Evolutionary conservation across 345 rosid genomes (phyloP), one percentile per base, ranked within the genome.

Genomic region (Ricinus communis): DNA sequence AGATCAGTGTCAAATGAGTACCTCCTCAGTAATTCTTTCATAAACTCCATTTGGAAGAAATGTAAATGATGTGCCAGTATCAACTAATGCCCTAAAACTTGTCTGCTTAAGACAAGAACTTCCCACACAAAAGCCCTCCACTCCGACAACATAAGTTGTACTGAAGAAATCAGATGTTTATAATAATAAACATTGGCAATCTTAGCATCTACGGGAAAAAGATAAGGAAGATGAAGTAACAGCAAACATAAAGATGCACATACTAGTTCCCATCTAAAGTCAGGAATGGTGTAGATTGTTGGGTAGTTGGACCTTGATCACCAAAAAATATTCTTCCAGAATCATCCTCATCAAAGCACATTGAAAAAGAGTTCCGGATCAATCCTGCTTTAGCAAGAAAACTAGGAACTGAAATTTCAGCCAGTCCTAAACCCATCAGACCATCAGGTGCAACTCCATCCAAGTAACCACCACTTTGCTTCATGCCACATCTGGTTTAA

Each of bases 41-140:
- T 78, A 93, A 52, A 87, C 78, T 11, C 66, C 86, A 65, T 76
- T 31, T 0, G 98, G 96, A 71, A 93, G 87, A 74, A 71, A 85
- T n/a, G 98, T 88, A 80, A 93, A 93, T 1, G 98, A 93, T 53
- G 96, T 75, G 66, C 97, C 98, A 76, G 92, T 91, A 78, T 93
- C 98, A 30, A 93, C 82, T 68, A 82, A 30, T 27, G 91, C 87
- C 36, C 27, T 82, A 77, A 91, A 89, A 65, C 74, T 76, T 13
- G 93, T 77, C 75, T 80, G 82, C 65, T 86, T 81, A 31, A 86
- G 89, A 79, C 96, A 91, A 69, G 84, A 87, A 74, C 80, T 82
- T 60, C 87, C 96, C 18, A 93, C 31, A 72, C 98, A 93, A 74
- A 76, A 83, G 22, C 83, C 81, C 77, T 91, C 93, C 72, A 89